Base-by-base conservation (phyloP, 257 asterid genomes). In the Mentha longifolia region DNA sequence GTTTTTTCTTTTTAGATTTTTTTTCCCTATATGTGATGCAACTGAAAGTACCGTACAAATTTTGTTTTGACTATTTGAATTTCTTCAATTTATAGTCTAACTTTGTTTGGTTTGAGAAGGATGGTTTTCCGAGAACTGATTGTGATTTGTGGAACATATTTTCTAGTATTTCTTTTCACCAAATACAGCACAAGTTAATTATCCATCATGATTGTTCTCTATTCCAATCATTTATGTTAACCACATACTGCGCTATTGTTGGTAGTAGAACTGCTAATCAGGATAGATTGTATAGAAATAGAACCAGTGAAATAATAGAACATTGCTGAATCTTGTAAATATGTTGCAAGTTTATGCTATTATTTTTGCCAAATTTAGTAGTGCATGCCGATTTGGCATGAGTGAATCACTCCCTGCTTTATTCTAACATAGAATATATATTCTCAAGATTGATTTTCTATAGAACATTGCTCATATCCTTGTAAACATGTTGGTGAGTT, bases 401-500 rank as follows among this genome's bases (percentile, higher is more conserved):
- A 58, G 51, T 60, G 72, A 43, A n/a, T n/a, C n/a, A n/a, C n/a
- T n/a, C n/a, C n/a, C n/a, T n/a, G n/a, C n/a, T n/a, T n/a, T n/a
- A n/a, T n/a, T 71, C 47, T 52, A 33, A 71, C 52, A 4, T 2
- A 47, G 22, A 75, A 3, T 17, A 9, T 65, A 12, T 19, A n/a
- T 22, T 16, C 35, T 4, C 35, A 51, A 12, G 17, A 17, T 61
- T 70, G 41, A 64, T 74, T 16, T 16, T 50, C 16, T 7, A 3
- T 7, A 50, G 28, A 50, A 49, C 45, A 25, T 57, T 71, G 31
- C 30, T 37, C n/a, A n/a, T 22, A 42, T 51, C 52, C 31, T 49
- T 57, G 67, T 66, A 42, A 50, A 61, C 58, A 14, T 51, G 66
- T 11, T 73, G 30, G 56, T 14, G n/a, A 55, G 67, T 63, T 76